A percentile compares a stretch with the other conserved stretches of the same genome.
Conservation (phyloP, 371 early-diverging fungal genomes). For the Massospora cicadina region DNA sequence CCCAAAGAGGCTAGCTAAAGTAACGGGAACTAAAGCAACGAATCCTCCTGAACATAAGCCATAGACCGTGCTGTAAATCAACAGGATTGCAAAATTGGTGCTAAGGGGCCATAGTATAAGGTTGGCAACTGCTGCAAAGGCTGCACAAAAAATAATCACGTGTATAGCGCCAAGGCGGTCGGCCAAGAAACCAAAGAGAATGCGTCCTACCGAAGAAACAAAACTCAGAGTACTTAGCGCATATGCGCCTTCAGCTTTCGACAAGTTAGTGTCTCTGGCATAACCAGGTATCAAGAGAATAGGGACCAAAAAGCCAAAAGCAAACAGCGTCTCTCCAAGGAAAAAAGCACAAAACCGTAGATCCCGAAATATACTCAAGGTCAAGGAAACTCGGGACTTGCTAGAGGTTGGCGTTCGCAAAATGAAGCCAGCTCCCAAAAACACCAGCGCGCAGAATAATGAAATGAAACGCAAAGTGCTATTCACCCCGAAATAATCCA, state of each 20-base stretch:
- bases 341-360: slow-evolving; percentile 14
- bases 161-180: slow-evolving; percentile 45
- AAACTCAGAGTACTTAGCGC: slow-evolving; percentile 32
- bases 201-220: slow-evolving; percentile 39
- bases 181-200: slow-evolving; percentile 36
- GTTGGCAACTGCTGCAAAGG: slow-evolving; percentile 25
- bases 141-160: slow-evolving; percentile 21
- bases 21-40: slow-evolving; percentile 24
- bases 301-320: slow-evolving; percentile 17
- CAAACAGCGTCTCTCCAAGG: slow-evolving; percentile 9
- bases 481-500: slow-evolving; percentile 29
- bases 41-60: slow-evolving; percentile 35
- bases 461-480: slow-evolving; percentile 47
- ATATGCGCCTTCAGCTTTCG: slow-evolving; percentile 21
- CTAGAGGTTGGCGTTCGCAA: neutral
- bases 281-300: slow-evolving; percentile 1
- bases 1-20: slow-evolving; percentile 22
- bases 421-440: slow-evolving; percentile 16
- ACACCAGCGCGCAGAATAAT: slow-evolving; percentile 26
- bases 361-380: neutral
- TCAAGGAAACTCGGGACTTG: slow-evolving; percentile 13
- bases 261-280: slow-evolving; percentile 15
- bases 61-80: slow-evolving; percentile 21
- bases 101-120: slow-evolving; percentile 24
- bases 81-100: slow-evolving; percentile 42